Base-by-base conservation (phyloP, 805 yeast species). In the Priceomyces medius region DNA sequence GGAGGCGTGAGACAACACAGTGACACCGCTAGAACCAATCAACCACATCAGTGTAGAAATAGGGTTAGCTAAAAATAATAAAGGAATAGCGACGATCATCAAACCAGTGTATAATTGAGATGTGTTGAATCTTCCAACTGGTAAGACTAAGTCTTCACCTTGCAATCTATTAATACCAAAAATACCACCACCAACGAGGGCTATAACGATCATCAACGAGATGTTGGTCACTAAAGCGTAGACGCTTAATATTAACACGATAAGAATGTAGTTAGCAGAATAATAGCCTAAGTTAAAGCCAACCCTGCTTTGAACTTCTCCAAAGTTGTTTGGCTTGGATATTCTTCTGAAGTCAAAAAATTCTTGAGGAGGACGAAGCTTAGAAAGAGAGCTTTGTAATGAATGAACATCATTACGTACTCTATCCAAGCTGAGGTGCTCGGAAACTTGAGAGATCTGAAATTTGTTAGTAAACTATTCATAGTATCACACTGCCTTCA, bases 1-100 rank as follows among this genome's bases (percentile, higher is more conserved):
- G 3, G 90, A 73, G 35, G 97, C 99, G 64, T 93, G 99, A 3
- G 88, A 76, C 35, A 89, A 68, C 31, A 91, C 86, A 27, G 85
- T 63, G 36, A 83, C 83, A 20, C 84, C 83, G 29, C 93, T 83
- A 12, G 95, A 86, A 53, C 96, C 93, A 52, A 85, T 76, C 52
- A 91, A 77, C 98, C 98, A 93, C 72, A 93, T 74, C 63, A 93
- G 63, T 3, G 97, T 86, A 39, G 91, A 78, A 48, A 93, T 73
- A 20, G 98, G 97, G 50, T 91, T 83, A 17, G 97, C 96, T 48
- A 88, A 70, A 55, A 93, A 77, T 18, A 91, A 91, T 51, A 88
- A 74, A 7, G 96, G 96, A 35, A 88, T 71, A 32, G 88, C 79
- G 45, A 91, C 72, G 48, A 88, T 73, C 42, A 88, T 66, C 53